Conservation (phyloP, 1,139 yeast genomes). For the Pichia sp. region DNA sequence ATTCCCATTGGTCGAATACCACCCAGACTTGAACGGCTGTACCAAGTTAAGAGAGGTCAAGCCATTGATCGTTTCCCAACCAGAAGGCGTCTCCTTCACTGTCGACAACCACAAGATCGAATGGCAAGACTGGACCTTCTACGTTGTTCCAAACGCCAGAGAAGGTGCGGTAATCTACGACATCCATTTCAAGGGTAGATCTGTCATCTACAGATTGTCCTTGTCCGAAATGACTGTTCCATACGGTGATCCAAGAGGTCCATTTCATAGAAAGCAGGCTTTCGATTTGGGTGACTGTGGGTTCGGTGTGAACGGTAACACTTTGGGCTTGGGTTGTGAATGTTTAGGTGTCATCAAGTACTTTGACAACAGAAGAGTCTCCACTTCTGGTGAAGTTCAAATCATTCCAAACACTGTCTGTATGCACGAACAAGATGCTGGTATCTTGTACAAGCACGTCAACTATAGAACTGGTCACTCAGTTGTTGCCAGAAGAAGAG, state of each 20-base stretch:
- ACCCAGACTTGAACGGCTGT: conserved; percentile 68
- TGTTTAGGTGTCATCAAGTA: conserved; percentile 85
- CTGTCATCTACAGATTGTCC: conserved; percentile 71
- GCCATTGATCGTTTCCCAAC: conserved; percentile 73
- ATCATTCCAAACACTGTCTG: conserved; percentile 72
- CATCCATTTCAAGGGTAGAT: conserved; percentile 76
- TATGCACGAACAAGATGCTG: conserved; percentile 86
- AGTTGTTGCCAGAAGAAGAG: conserved; percentile 80
- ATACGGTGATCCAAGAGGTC: conserved; percentile 86
- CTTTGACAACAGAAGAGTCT: conserved; percentile 60
- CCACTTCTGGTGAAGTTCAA: conserved; percentile 61
- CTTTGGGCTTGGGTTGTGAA: conserved; percentile 77
- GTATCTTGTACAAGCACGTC: conserved; percentile 77
- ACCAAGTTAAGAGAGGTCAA: conserved; percentile 53
- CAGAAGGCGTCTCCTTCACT: conserved; percentile 82
- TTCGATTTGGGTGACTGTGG: conserved; percentile 92
- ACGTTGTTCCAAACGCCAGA: conserved; percentile 70
- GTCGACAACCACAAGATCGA: conserved; percentile 57
- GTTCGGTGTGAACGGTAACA: conserved; percentile 76
- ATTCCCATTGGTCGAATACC: conserved; percentile 64
- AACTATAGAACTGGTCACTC: conserved; percentile 74
- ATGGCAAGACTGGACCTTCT: conserved; percentile 92
- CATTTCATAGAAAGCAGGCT: conserved; percentile 88
- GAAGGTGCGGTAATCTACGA: conserved; percentile 83
- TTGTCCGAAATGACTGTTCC: conserved; percentile 91